A percentile compares a stretch with the other conserved stretches of the same genome.
phyloP scores from a whole-genome alignment of 1,284 basidiomycete genomes.

The Coniferiporia sulphurascens region DNA sequence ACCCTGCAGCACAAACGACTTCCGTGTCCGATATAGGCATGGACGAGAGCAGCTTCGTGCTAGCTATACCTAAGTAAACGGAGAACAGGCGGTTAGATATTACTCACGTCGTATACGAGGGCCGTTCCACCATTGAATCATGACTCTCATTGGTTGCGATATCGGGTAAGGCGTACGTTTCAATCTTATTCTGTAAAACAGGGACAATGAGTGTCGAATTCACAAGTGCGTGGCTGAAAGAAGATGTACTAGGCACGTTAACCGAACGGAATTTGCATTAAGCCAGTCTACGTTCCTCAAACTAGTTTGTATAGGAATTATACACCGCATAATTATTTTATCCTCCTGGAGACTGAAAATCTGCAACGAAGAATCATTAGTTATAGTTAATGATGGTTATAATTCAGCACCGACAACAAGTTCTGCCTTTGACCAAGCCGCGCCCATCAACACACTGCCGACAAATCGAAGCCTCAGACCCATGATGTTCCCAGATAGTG shows the following conservation, averaged over 20 bases:
- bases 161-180: conserved; percentile 11
- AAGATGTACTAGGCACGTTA: conserved; percentile 1
- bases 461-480: background rate
- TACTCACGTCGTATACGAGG: conserved; percentile 9
- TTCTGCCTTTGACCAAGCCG: conserved; percentile 13
- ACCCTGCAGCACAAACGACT: background rate
- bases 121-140: background rate
- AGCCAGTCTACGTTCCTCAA: background rate
- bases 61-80: background rate
- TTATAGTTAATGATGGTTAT: background rate
- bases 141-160: background rate
- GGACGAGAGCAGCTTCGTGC: conserved; percentile 8
- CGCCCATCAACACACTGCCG: background rate
- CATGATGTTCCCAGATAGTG: background rate
- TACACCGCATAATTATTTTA: background rate
- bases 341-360: background rate
- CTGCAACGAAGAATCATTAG: background rate
- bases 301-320: conserved; percentile 1
- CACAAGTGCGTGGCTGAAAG: background rate
- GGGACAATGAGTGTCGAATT: background rate
- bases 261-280: background rate
- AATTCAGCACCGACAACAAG: conserved; percentile 3
- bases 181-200: conserved; percentile 2
- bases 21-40: background rate
- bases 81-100: too few relatives aligned